phyloP scores from a whole-genome alignment of 2,329 filamentous ascomycete genomes.

The Chaetomium sp. region DNA sequence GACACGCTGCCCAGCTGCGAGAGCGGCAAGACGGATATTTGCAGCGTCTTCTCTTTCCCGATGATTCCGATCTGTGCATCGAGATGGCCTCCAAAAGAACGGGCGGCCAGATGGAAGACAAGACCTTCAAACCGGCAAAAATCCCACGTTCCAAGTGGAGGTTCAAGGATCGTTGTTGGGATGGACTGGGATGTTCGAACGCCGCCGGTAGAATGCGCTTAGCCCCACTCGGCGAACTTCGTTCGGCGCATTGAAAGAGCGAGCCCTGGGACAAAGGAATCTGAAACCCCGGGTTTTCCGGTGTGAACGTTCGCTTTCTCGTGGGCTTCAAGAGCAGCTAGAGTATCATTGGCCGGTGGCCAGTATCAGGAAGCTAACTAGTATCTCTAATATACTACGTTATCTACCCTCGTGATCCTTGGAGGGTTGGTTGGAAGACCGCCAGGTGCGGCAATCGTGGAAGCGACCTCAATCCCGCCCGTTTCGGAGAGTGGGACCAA shows the following conservation, averaged over 20 bases:
- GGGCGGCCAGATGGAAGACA: not conserved
- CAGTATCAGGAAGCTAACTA: not conserved
- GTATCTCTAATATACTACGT: too few species aligned
- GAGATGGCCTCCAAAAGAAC: not conserved
- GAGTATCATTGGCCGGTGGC: not conserved
- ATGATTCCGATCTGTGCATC: too few species aligned
- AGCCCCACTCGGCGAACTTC: constrained; percentile 15
- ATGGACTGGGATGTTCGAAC: not conserved
- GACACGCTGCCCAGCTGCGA: not conserved
- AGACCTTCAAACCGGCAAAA: constrained; percentile 18
- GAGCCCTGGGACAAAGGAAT: not conserved
- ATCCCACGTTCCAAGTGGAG: constrained; percentile 14
- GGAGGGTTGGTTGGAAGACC: constrained; percentile 6
- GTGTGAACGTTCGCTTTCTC: too few species aligned
- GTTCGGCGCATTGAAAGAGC: not conserved
- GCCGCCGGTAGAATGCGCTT: constrained; percentile 19
- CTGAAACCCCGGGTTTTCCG: too few species aligned
- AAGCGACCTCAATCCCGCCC: not conserved
- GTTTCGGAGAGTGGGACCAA: not conserved
- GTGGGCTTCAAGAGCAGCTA: too few species aligned
- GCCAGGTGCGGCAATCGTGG: constrained; percentile 9
- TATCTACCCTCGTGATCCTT: too few species aligned
- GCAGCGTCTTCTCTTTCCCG: too few species aligned
- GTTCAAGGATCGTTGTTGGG: constrained; percentile 9
- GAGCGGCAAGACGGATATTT: not conserved